phyloP scores from a whole-genome alignment of 2,329 filamentous ascomycete genomes.

The Fusarium temperatum region DNA sequence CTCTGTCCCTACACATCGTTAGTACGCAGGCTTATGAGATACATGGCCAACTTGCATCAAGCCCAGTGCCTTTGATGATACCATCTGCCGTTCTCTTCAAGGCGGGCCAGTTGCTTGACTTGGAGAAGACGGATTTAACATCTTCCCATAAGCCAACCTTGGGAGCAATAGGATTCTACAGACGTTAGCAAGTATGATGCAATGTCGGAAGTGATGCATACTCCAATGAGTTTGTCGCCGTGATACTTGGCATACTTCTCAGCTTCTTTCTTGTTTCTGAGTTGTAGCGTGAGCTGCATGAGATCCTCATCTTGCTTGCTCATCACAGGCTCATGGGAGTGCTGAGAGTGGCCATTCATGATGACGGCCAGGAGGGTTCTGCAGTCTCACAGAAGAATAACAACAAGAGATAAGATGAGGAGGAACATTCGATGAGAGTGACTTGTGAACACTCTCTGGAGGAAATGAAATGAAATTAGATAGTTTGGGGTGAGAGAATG shows the following conservation, averaged over 20 bases:
- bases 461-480: neutral
- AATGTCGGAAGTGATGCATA: neutral
- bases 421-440: neutral
- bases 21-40: accelerated
- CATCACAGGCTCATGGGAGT: neutral
- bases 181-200: neutral
- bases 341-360: neutral
- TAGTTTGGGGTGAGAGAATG: neutral
- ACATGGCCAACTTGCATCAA: neutral
- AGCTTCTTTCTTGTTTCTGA: neutral
- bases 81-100: neutral
- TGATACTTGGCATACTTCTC: slow-evolving; percentile 13
- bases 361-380: neutral
- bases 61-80: neutral
- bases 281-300: slow-evolving; percentile 2
- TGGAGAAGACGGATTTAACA: neutral
- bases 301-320: slow-evolving; percentile 5
- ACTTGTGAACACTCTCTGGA: neutral
- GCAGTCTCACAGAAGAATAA: accelerated
- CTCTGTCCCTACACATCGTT: neutral
- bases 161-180: neutral
- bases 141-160: neutral
- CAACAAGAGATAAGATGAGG: too few relatives aligned
- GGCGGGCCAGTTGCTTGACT: neutral
- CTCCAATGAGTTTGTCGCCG: slow-evolving; percentile 11